Evolutionary conservation across 2,329 filamentous ascomycete genomes (phyloP).

Genomic region (Cryphonectria radicalis): DNA sequence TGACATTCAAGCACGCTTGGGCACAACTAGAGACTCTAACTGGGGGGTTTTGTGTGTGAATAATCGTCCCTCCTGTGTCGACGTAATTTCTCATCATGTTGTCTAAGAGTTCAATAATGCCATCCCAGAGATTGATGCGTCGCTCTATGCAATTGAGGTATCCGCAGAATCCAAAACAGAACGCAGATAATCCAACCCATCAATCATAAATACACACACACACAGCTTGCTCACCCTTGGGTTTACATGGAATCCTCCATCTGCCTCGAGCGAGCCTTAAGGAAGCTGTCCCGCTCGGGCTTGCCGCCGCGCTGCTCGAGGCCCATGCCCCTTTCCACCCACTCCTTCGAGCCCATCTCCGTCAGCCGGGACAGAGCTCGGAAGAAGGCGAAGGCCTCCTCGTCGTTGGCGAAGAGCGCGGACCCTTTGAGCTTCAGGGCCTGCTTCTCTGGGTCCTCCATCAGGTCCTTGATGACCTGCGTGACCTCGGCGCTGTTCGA

Average conservation of each 20-base stretch:
- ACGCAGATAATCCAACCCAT: not conserved
- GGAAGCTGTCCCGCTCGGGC: constrained; percentile 67
- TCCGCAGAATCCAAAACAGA: not conserved
- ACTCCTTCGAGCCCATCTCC: constrained; percentile 94
- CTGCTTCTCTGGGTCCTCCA: constrained; percentile 86
- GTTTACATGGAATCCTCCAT: constrained; percentile 68
- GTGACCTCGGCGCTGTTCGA: constrained; percentile 57
- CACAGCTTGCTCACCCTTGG: constrained; percentile 23
- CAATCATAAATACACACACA: constrained; percentile 21
- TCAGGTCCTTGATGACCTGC: constrained; percentile 75
- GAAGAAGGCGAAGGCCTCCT: constrained; percentile 96
- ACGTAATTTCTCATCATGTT: not conserved
- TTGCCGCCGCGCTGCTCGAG: constrained; percentile 68
- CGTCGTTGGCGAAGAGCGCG: constrained; percentile 88
- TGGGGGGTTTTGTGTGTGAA: no score
- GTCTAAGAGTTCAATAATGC: not conserved
- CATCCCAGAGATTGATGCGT: not conserved
- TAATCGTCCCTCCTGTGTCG: no score
- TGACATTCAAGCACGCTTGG: no score
- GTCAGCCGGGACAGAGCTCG: constrained; percentile 80
- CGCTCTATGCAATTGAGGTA: constrained; percentile 15
- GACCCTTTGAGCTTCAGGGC: constrained; percentile 84
- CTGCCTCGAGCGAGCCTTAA: constrained; percentile 67
- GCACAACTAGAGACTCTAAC: no score
- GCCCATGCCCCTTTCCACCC: constrained; percentile 83